Conservation (phyloP, 345 rosid genomes). For the Citrus mangshanensis region DNA sequence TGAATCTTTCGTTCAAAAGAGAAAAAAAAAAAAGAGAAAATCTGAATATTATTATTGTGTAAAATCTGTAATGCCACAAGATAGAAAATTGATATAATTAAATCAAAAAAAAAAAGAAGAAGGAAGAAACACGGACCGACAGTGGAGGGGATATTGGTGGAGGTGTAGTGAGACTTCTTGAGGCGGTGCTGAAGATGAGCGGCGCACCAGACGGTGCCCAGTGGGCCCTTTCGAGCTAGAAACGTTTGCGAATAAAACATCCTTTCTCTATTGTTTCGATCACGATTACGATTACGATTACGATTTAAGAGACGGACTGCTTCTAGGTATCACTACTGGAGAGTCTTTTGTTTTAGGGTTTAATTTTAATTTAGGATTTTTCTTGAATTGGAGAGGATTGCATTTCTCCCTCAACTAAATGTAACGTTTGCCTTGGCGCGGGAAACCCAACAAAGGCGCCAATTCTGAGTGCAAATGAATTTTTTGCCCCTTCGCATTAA, state of each 20-base stretch:
- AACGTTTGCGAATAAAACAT: conserved; percentile 85
- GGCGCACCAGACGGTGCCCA: conserved; percentile 87
- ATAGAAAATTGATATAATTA: background rate
- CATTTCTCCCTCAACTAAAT: too few species aligned
- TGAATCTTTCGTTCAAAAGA: background rate
- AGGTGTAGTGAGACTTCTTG: conserved; percentile 71
- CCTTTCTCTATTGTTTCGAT: background rate
- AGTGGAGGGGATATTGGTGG: conserved; percentile 65
- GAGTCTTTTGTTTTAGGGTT: background rate
- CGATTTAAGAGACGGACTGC: too few species aligned
- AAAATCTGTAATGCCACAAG: background rate
- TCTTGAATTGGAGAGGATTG: background rate
- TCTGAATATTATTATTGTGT: background rate
- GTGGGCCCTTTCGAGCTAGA: conserved; percentile 68
- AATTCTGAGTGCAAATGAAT: background rate
- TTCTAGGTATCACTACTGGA: too few species aligned
- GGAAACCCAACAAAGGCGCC: conserved; percentile 6
- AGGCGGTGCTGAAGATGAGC: conserved; percentile 80
- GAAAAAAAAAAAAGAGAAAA: too few species aligned
- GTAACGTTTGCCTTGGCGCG: background rate
- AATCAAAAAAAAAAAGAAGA: background rate
- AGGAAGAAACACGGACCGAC: conserved; percentile 47
- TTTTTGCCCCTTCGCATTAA: too few species aligned
- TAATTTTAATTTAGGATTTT: background rate
- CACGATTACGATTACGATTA: too few species aligned